Conservation (phyloP, 805 yeast species). For the Metschnikowia gruessii region DNA sequence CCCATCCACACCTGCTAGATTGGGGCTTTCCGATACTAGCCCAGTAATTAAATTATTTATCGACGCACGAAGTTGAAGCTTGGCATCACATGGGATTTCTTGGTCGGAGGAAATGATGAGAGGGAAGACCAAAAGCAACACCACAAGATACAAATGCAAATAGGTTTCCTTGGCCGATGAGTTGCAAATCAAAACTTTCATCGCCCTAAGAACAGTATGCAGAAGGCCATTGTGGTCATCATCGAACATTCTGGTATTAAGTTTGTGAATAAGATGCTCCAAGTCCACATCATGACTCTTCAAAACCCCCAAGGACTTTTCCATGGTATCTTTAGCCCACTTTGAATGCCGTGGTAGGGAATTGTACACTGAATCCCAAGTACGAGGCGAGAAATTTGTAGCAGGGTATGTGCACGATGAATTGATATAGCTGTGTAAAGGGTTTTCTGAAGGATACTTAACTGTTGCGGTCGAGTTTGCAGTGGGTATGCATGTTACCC, state of each 20-base stretch:
- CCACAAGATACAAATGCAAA: not conserved
- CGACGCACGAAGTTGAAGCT: not conserved
- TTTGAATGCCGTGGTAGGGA: not conserved
- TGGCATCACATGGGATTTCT: not conserved
- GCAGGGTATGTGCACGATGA: not conserved
- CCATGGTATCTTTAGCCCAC: not conserved
- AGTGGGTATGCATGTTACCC: too few species aligned
- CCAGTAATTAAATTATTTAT: too few species aligned
- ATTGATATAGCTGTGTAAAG: not conserved
- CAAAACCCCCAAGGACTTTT: not conserved
- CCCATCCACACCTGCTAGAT: too few species aligned
- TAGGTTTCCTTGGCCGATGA: not conserved
- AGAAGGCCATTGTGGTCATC: not conserved
- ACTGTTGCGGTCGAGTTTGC: too few species aligned
- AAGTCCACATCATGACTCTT: not conserved
- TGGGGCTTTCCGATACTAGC: too few species aligned
- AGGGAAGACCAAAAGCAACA: not conserved
- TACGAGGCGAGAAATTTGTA: not conserved
- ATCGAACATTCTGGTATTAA: not conserved
- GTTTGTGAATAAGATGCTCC: not conserved
- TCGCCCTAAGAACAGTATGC: not conserved
- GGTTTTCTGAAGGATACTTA: too few species aligned
- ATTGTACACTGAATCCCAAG: not conserved
- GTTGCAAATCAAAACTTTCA: not conserved
- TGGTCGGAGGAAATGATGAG: not conserved